phyloP scores from a whole-genome alignment of 345 rosid species.

The Gossypium rotundifolium region DNA sequence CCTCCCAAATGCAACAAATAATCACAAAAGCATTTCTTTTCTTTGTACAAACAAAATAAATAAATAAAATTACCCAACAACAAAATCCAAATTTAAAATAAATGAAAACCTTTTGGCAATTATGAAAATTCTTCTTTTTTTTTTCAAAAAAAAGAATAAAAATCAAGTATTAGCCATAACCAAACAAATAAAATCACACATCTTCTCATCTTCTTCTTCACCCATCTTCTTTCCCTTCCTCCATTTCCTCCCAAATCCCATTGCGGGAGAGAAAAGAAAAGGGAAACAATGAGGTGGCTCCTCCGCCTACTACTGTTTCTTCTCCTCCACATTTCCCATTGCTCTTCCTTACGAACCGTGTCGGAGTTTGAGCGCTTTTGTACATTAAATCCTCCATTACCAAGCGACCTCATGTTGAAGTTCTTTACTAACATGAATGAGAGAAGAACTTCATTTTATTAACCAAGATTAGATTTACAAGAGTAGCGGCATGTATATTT shows the following conservation, averaged over 20 bases:
- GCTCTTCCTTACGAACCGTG: conserved; percentile 25
- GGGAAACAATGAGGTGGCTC: conserved; percentile 32
- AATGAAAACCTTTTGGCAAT: conserved; percentile 20
- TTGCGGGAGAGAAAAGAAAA: conserved; percentile 13
- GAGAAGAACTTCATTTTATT: too few species aligned
- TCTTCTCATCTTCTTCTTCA: neutral
- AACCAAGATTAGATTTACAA: too few species aligned
- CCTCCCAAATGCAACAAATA: neutral
- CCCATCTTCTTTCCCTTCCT: neutral
- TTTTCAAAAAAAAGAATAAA: neutral
- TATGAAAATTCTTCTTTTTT: neutral
- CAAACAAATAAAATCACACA: conserved; percentile 13
- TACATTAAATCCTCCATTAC: conserved; percentile 59
- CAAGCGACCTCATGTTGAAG: too few species aligned
- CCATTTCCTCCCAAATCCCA: conserved; percentile 6
- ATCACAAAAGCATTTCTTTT: neutral
- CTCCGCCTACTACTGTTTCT: conserved; percentile 29
- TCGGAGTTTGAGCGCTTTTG: conserved; percentile 70
- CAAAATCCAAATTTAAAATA: conserved; percentile 25
- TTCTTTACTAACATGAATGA: too few species aligned
- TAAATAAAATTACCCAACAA: conserved; percentile 10
- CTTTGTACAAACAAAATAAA: neutral
- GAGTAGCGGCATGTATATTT: too few species aligned
- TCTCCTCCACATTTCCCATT: conserved; percentile 40
- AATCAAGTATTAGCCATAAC: neutral